These are phyloP conservation scores for Diddensiella caesifluorescens DNA, from an alignment of 805 yeast genomes.

Conservation along the genomic window DNA sequence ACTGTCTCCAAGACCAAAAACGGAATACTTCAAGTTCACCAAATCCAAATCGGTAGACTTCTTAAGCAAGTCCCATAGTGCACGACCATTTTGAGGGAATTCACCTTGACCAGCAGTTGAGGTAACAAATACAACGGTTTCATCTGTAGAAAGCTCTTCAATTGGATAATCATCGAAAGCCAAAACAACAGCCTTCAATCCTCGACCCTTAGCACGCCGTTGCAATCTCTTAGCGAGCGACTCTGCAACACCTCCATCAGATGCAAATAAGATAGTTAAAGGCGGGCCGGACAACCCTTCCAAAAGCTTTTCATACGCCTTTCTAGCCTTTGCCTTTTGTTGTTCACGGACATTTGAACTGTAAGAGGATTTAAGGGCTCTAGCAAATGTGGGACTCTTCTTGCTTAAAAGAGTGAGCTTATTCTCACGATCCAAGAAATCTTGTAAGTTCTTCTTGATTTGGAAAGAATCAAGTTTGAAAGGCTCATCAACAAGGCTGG, in stretches of 20 bases:
- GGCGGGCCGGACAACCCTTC: constrained; percentile 94
- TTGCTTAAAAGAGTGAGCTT: constrained; percentile 69
- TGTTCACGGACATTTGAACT: constrained; percentile 54
- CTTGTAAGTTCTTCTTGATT: constrained; percentile 67
- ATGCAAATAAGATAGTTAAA: constrained; percentile 75
- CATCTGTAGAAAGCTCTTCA: constrained; percentile 69
- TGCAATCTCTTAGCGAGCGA: constrained; percentile 72
- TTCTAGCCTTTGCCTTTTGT: constrained; percentile 65
- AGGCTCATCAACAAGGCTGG: constrained; percentile 48
- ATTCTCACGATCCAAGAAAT: constrained; percentile 85
- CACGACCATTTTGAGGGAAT: constrained; percentile 76
- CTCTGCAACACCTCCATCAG: constrained; percentile 89
- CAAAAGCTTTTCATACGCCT: constrained; percentile 67
- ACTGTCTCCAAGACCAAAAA: constrained; percentile 76
- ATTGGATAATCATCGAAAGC: constrained; percentile 68
- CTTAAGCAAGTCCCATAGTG: constrained; percentile 68
- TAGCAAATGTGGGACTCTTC: constrained; percentile 67
- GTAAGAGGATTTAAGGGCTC: constrained; percentile 60
- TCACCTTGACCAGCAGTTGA: constrained; percentile 87
- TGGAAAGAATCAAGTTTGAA: constrained; percentile 83
- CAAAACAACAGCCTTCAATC: constrained; percentile 58
- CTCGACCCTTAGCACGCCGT: constrained; percentile 74
- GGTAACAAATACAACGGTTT: constrained; percentile 60
- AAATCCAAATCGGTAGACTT: constrained; percentile 58
- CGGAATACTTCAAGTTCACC: constrained; percentile 50